Evolutionary conservation across 225 moss, liverwort and hornwort genomes (phyloP), one percentile per base, ranked within the genome.

Genomic region (Ulota crispa): DNA sequence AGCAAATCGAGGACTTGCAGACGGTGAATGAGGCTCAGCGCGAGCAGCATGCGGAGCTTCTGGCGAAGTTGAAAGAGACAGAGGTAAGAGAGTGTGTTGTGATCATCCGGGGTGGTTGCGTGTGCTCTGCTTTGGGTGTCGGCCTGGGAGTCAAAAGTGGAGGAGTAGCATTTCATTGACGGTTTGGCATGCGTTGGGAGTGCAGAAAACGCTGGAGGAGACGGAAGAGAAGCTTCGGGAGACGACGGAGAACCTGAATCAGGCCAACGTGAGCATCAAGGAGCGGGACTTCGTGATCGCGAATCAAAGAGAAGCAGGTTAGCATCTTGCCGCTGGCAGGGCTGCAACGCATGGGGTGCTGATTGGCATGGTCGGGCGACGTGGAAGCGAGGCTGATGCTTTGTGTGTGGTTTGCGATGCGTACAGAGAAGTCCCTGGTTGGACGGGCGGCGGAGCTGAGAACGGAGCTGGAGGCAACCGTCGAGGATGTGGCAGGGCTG

Each of bases 1-100:
- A 96, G 98, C 89, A 91, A 75, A 89, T 94, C 69, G 98, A 93
- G 37, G 95, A 98, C 54, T 36, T 95, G 68, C 86, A 87, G 73
- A 82, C 83, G 76, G 76, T 88, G 54, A 89, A 83, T 34, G 94
- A 95, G 37, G 81, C 76, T 73, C 94, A 95, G 72, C 91, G 86
- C 31, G 88, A 91, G 32, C 89, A 91, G 64, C 90, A 89, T 64
- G 77, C 70, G 65, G 92, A 93, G 19, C 90, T 95, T 30, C 82
- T 82, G 19, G 10, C 86, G 36, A 91, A 91, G 87, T 78, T 93
- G 67, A 92, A 92, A 45, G 64, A 86, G 3, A 93, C 94, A 11
- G 88, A 96, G 94, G 96, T 94, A 57, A 62, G 73, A 15, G 18
- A 18, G 54, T 47, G 12, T 66, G 1, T 28, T 8, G 6, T 3